Percentiles rank a stretch among this genome's conserved stretches.
Evolutionary conservation across 805 yeast species (phyloP).

Genomic region (Blastobotrys muscicola): DNA sequence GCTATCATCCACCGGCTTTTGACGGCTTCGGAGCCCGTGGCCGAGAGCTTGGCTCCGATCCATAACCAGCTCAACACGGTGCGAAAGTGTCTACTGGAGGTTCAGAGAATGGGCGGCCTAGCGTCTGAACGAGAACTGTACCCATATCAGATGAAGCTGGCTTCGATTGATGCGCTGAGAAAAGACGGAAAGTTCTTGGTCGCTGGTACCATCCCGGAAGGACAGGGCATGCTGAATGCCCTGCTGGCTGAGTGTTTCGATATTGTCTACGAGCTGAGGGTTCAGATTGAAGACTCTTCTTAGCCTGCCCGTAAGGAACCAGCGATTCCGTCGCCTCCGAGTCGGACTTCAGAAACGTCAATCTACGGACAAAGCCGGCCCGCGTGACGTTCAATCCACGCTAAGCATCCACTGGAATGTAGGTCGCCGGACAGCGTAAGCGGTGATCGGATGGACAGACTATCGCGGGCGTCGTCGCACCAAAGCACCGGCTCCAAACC

Average conservation of each 20-base stretch:
- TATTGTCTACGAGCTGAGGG: slow-evolving; percentile 79
- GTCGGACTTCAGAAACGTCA: too few species aligned
- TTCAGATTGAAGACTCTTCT: slow-evolving; percentile 74
- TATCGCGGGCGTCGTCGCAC: too few species aligned
- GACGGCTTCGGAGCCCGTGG: slow-evolving; percentile 90
- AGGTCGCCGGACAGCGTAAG: too few species aligned
- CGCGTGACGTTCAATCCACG: too few species aligned
- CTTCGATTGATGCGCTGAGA: slow-evolving; percentile 78
- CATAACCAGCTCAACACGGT: slow-evolving; percentile 92
- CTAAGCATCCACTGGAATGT: too few species aligned
- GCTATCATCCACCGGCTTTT: slow-evolving; percentile 81
- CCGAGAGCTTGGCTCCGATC: slow-evolving; percentile 85
- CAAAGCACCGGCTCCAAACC: too few species aligned
- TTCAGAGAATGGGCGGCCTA: slow-evolving; percentile 87
- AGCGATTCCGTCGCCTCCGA: too few species aligned
- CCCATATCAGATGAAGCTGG: slow-evolving; percentile 92
- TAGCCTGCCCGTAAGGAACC: too few species aligned
- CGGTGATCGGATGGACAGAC: too few species aligned
- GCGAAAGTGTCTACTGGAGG: slow-evolving; percentile 78
- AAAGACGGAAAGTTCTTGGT: slow-evolving; percentile 87
- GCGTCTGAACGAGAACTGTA: slow-evolving; percentile 80
- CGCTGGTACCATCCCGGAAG: slow-evolving; percentile 88
- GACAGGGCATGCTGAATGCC: slow-evolving; percentile 93
- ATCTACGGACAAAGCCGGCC: too few species aligned
- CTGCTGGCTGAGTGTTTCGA: slow-evolving; percentile 91